A percentile compares a stretch with the other conserved stretches of the same genome.
Evolutionary conservation across 129 eudicot genomes (phyloP).

Genomic region (carrot (Daucus carota)): DH1_v3.0 NC_030386.2:20651501-20652000

Average conservation of each 20-base stretch:
- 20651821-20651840: not conserved
- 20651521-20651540: constrained; percentile 63
- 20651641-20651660: no score
- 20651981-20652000: constrained; percentile 7
- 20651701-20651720: not conserved
- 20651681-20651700: not conserved
- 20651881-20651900: constrained; percentile 35
- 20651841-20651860: not conserved
- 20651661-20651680: not conserved
- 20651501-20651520: constrained; percentile 30
- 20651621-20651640: constrained; percentile 29
- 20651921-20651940: constrained; percentile 52
- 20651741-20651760: constrained; percentile 76
- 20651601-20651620: constrained; percentile 74
- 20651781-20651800: constrained; percentile 84
- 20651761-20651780: constrained; percentile 57
- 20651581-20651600: constrained; percentile 65
- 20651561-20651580: constrained; percentile 67
- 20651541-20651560: constrained; percentile 69
- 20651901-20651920: constrained; percentile 43
- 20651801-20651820: constrained; percentile 36
- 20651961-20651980: constrained; percentile 30
- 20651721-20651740: constrained; percentile 86
- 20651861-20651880: not conserved
- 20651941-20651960: constrained; percentile 57